Evolutionary conservation across 2,329 filamentous ascomycete genomes (phyloP).

Genomic region (Cordyceps farinosa): DNA sequence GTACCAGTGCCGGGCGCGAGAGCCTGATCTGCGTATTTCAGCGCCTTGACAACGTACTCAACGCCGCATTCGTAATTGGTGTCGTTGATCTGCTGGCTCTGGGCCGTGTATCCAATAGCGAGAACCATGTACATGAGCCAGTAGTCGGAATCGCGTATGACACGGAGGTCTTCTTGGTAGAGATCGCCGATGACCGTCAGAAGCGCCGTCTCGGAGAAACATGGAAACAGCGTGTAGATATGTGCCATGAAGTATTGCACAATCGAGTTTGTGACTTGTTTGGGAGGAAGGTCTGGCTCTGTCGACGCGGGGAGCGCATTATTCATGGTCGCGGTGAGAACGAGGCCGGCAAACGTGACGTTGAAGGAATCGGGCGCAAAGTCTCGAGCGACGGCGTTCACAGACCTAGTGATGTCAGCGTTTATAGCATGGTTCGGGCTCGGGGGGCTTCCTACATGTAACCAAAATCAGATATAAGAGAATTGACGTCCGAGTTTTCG

Average conservation of each 20-base stretch:
- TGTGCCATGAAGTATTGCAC: conserved; percentile 83
- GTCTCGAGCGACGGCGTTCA: conserved; percentile 91
- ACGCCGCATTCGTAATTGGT: conserved; percentile 57
- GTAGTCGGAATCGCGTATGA: conserved; percentile 66
- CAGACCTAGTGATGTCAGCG: conserved; percentile 56
- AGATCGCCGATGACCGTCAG: conserved; percentile 77
- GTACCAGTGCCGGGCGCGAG: conserved; percentile 78
- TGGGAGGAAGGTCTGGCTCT: conserved; percentile 64
- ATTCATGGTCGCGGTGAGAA: conserved; percentile 77
- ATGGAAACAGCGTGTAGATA: conserved; percentile 74
- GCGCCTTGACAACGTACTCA: conserved; percentile 58
- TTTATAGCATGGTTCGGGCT: too few species aligned
- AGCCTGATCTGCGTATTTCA: conserved; percentile 76
- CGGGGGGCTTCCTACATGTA: conserved; percentile 60
- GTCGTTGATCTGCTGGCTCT: conserved; percentile 67
- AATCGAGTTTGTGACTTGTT: conserved; percentile 63
- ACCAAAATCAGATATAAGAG: conserved; percentile 89
- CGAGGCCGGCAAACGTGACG: conserved; percentile 88
- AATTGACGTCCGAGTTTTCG: conserved; percentile 85
- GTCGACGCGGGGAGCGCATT: conserved; percentile 63
- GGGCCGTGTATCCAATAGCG: conserved; percentile 72
- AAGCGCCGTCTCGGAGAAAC: conserved; percentile 76
- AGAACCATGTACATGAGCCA: conserved; percentile 89
- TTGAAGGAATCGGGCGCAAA: conserved; percentile 85
- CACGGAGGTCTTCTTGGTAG: conserved; percentile 65